These are phyloP conservation scores for Castanea mollissima DNA, from an alignment of 306 rosid species.

Conservation along the genomic window DNA sequence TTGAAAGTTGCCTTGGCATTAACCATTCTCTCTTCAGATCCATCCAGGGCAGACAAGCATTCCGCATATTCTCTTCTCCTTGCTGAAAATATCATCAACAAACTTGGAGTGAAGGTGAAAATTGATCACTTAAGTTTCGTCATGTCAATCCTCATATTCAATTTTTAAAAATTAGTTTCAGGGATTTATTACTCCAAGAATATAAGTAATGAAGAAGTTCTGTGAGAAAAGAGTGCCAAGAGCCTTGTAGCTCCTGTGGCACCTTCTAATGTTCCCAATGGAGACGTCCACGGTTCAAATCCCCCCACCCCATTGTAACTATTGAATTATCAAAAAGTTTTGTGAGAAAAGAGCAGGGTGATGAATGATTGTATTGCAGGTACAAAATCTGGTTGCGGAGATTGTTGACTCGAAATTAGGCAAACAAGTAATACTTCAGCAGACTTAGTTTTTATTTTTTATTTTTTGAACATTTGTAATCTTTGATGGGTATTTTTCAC, in stretches of 20 bases:
- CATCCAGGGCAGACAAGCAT: slow-evolving; percentile 79
- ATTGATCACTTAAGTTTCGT: background rate
- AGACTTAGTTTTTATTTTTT: background rate
- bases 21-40: slow-evolving; percentile 57
- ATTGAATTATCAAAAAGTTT: background rate
- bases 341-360: slow-evolving; percentile 9
- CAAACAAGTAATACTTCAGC: slow-evolving; percentile 68
- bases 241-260: no score
- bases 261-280: no score
- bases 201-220: background rate
- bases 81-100: slow-evolving; percentile 79
- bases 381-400: slow-evolving; percentile 88
- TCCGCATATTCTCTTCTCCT: slow-evolving; percentile 85
- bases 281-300: no score
- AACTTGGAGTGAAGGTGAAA: slow-evolving; percentile 76
- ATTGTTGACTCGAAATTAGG: slow-evolving; percentile 86
- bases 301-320: no score
- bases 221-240: slow-evolving; percentile 2
- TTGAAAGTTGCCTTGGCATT: slow-evolving; percentile 26
- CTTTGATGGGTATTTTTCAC: background rate
- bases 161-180: background rate
- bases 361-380: slow-evolving; percentile 50
- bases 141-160: background rate
- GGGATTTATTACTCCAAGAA: slow-evolving; percentile 15
- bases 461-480: background rate